Conservation (phyloP, 345 rosid species). For the Kernera saxatilis region DNA sequence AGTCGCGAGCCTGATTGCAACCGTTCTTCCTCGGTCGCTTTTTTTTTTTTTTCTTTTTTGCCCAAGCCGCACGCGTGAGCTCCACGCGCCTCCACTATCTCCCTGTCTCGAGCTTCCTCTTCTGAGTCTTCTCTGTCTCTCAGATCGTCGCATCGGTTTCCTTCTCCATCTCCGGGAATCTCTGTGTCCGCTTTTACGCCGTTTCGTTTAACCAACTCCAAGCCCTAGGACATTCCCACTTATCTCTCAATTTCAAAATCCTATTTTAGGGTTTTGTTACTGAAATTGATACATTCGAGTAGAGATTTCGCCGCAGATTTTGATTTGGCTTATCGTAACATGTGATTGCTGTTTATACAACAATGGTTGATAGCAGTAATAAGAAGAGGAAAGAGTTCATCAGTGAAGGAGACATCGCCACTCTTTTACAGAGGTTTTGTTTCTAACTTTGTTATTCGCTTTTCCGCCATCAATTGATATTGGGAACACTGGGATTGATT, state of each 20-base stretch:
- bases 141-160: not conserved
- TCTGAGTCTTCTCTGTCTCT: too few relatives aligned
- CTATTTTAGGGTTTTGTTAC: slow-evolving; percentile 29
- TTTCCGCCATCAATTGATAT: not conserved
- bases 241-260: slow-evolving; percentile 33
- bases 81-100: slow-evolving; percentile 14
- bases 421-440: slow-evolving; percentile 59
- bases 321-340: not conserved
- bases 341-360: slow-evolving; percentile 27
- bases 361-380: slow-evolving; percentile 48
- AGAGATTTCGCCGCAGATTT: not conserved
- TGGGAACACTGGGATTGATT: not conserved
- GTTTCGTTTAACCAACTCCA: not conserved
- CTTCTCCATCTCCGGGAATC: not conserved
- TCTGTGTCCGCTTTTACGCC: not conserved
- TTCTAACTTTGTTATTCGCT: not conserved
- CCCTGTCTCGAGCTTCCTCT: not conserved
- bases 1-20: not conserved
- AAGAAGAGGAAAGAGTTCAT: slow-evolving; percentile 47
- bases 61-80: not conserved
- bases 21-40: not conserved
- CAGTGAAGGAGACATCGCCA: slow-evolving; percentile 63
- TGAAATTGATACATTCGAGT: not conserved
- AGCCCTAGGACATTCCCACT: not conserved
- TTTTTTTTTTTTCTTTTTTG: not conserved